A percentile compares a stretch with the other conserved stretches of the same genome.
These are phyloP conservation scores for Choiromyces venosus DNA, from an alignment of 495 filamentous ascomycete species.

Conservation along the genomic window DNA sequence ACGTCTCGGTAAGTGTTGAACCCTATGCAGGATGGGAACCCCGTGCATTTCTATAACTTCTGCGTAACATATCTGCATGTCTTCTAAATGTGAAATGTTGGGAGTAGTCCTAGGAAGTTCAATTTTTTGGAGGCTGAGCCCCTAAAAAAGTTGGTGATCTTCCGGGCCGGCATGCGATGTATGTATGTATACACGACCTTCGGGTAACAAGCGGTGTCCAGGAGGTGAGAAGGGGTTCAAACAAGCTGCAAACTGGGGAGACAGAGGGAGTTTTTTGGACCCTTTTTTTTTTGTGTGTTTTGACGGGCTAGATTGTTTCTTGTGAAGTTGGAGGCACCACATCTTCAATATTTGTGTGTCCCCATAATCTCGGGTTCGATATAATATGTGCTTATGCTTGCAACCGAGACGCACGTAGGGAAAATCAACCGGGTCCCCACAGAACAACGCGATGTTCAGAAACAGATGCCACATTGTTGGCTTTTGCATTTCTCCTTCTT, in stretches of 20 bases:
- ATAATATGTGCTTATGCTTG: not conserved
- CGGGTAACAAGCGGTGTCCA: not conserved
- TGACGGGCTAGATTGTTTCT: not conserved
- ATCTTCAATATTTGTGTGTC: not conserved
- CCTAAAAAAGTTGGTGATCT: not conserved
- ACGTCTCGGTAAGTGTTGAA: not conserved
- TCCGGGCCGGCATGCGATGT: not conserved
- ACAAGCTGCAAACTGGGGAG: no score
- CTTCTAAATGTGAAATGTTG: not conserved
- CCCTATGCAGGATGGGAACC: not conserved
- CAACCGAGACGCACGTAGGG: not conserved
- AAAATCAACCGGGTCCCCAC: conserved; percentile 1
- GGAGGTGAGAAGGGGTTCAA: not conserved
- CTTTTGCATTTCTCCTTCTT: not conserved
- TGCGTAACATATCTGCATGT: not conserved
- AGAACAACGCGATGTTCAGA: not conserved
- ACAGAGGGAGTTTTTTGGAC: not conserved
- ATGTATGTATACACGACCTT: not conserved
- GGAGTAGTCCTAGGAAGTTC: not conserved
- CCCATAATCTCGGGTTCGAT: not conserved
- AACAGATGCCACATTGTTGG: not conserved
- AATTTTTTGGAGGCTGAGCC: not conserved
- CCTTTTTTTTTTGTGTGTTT: not conserved
- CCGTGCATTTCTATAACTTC: not conserved
- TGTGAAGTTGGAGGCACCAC: not conserved